These are phyloP conservation scores for Scopulariopsis brevicaulis DNA, from an alignment of 2,329 filamentous ascomycete species.

Conservation along the genomic window DNA sequence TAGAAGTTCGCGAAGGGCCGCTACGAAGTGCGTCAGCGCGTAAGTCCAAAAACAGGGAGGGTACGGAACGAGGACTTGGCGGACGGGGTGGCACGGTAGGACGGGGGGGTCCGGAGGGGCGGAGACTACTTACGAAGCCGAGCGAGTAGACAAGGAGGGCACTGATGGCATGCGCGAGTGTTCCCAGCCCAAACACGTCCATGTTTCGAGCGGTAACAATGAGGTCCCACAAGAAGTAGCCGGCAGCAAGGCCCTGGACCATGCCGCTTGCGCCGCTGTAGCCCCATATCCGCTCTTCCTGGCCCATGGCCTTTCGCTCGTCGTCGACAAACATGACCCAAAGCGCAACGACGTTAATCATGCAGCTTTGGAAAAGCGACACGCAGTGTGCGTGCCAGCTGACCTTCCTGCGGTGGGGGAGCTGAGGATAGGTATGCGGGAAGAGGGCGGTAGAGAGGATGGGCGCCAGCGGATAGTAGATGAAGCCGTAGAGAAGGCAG, in stretches of 20 bases:
- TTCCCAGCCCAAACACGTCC: slow-evolving; percentile 62
- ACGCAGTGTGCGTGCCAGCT: slow-evolving; percentile 86
- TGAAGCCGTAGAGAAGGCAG: slow-evolving; percentile 55
- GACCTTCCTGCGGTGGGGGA: slow-evolving; percentile 48
- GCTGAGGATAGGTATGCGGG: slow-evolving; percentile 52
- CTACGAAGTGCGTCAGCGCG: slow-evolving; percentile 27
- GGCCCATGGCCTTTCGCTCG: slow-evolving; percentile 55
- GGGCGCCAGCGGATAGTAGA: slow-evolving; percentile 58
- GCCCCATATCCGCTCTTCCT: slow-evolving; percentile 61
- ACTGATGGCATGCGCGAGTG: slow-evolving; percentile 65
- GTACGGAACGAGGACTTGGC: background rate
- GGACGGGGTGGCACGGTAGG: background rate
- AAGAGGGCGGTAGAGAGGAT: slow-evolving; percentile 50
- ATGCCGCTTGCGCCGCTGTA: slow-evolving; percentile 63
- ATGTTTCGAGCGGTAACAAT: slow-evolving; percentile 57
- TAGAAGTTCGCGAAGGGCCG: slow-evolving; percentile 80
- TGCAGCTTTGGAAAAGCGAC: slow-evolving; percentile 63
- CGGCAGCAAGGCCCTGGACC: slow-evolving; percentile 64
- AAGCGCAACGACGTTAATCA: slow-evolving; percentile 63
- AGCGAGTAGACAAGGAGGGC: slow-evolving; percentile 65
- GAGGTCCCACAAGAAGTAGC: slow-evolving; percentile 81
- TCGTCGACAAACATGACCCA: slow-evolving; percentile 61
- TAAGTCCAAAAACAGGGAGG: slow-evolving; percentile 5
- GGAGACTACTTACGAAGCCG: slow-evolving; percentile 58
- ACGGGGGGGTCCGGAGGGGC: background rate